Percentiles rank a stretch among this genome's conserved stretches.
Evolutionary conservation across 306 rosid species (phyloP).

Genomic region (Cicer cuneatum): DNA sequence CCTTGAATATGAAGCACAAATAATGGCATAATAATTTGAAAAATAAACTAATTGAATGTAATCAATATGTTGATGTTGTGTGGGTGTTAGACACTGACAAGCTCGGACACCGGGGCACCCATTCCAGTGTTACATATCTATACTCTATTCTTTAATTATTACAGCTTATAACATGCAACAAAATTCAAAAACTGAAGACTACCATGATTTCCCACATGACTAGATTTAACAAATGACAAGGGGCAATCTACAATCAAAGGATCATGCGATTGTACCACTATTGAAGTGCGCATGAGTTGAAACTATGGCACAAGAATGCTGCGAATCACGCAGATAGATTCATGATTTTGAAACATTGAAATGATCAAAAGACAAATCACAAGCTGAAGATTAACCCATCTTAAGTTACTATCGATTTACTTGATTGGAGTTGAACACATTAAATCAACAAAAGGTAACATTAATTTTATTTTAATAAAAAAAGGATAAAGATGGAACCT

Average conservation of each 20-base stretch:
- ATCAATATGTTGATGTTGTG: too few relatives aligned
- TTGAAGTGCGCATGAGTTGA: background rate
- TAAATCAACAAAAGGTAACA: background rate
- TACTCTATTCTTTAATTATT: too few relatives aligned
- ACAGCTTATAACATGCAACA: background rate
- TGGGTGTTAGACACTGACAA: too few relatives aligned
- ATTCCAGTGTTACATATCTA: too few relatives aligned
- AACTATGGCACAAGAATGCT: background rate
- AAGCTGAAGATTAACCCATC: background rate
- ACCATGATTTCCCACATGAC: background rate
- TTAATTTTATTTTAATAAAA: background rate
- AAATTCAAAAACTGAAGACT: background rate
- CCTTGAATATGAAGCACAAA: too few relatives aligned
- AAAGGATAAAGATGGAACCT: conserved; percentile 47
- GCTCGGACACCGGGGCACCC: too few relatives aligned
- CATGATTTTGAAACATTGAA: background rate
- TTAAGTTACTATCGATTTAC: background rate
- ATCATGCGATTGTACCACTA: background rate
- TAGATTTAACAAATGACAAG: background rate
- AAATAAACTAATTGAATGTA: too few relatives aligned
- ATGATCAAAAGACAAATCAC: background rate
- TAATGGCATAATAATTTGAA: too few relatives aligned
- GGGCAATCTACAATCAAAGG: background rate
- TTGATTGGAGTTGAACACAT: conserved; percentile 1
- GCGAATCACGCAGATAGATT: background rate